A percentile compares a stretch with the other conserved stretches of the same genome.
phyloP scores from a whole-genome alignment of 106 monocot species.

The Dioscorea alata region DNA sequence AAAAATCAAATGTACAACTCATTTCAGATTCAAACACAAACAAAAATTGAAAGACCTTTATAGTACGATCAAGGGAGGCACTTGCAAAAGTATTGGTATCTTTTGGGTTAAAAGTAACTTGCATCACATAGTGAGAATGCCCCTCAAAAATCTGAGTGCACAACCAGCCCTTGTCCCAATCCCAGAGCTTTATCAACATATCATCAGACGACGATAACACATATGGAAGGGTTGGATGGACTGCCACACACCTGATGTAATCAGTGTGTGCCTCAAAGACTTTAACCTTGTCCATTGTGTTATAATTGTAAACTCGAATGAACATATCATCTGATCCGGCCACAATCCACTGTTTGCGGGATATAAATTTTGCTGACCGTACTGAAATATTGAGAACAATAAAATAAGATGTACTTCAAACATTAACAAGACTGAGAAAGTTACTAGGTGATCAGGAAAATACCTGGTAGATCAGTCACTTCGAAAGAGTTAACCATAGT shows the following conservation, averaged over 20 bases:
- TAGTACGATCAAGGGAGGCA: conserved; percentile 92
- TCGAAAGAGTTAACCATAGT: conserved; percentile 94
- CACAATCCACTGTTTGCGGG: conserved; percentile 96
- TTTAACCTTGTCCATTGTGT: conserved; percentile 98
- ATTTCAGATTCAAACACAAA: too few species aligned
- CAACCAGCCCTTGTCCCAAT: conserved; percentile 95
- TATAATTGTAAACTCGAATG: conserved; percentile 98
- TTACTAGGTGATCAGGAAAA: background rate
- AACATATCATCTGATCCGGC: conserved; percentile 99
- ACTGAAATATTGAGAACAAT: conserved; percentile 40
- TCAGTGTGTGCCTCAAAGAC: conserved; percentile 98
- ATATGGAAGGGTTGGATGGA: conserved; percentile 96
- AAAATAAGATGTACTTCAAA: background rate
- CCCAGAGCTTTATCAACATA: conserved; percentile 99
- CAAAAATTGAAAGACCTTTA: conserved; percentile 49
- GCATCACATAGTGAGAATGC: conserved; percentile 98
- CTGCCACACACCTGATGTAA: conserved; percentile 95
- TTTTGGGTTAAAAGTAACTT: conserved; percentile 96
- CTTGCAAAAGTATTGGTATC: conserved; percentile 99
- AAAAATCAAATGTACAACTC: background rate
- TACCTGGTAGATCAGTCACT: conserved; percentile 92
- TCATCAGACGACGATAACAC: conserved; percentile 97
- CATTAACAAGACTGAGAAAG: background rate
- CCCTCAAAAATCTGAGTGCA: conserved; percentile 99
- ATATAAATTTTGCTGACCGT: conserved; percentile 92